Evolutionary conservation across 257 asterid species (phyloP).

Genomic region (Solanum piurae): DNA sequence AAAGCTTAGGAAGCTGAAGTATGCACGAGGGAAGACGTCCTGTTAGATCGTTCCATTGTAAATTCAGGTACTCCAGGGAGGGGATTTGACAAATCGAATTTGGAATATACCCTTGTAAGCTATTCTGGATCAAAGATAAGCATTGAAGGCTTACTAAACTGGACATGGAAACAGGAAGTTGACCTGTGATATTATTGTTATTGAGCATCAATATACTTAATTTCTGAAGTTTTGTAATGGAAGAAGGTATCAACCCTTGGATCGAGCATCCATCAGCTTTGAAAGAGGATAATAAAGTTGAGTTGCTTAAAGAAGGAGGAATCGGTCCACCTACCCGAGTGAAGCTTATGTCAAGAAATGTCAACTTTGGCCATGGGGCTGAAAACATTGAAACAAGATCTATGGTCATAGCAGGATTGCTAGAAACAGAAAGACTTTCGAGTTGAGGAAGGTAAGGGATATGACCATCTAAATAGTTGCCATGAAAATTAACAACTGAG

Average conservation of each 20-base stretch:
- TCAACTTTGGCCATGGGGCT: neutral
- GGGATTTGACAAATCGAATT: neutral
- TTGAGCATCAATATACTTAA: neutral
- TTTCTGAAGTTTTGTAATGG: neutral
- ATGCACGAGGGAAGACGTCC: conserved; percentile 1
- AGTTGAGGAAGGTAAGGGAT: conserved; percentile 7
- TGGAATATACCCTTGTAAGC: neutral
- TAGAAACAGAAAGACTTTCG: neutral
- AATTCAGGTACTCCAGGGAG: neutral
- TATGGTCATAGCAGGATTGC: neutral
- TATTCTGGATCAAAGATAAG: neutral
- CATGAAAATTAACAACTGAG: neutral
- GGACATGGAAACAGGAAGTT: neutral
- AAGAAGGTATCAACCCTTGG: conserved; percentile 6
- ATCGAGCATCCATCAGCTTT: neutral
- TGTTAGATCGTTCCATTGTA: neutral
- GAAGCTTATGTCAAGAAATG: neutral
- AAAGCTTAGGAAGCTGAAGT: conserved; percentile 1
- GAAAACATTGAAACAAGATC: conserved; percentile 1
- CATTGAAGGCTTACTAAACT: neutral
- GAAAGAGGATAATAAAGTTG: neutral
- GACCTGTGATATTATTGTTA: neutral
- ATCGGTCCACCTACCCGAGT: neutral
- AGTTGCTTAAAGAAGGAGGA: neutral
- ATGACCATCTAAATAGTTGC: neutral